Base-by-base conservation (phyloP, 2,329 filamentous ascomycete genomes). In the Orbilia javanica region DNA sequence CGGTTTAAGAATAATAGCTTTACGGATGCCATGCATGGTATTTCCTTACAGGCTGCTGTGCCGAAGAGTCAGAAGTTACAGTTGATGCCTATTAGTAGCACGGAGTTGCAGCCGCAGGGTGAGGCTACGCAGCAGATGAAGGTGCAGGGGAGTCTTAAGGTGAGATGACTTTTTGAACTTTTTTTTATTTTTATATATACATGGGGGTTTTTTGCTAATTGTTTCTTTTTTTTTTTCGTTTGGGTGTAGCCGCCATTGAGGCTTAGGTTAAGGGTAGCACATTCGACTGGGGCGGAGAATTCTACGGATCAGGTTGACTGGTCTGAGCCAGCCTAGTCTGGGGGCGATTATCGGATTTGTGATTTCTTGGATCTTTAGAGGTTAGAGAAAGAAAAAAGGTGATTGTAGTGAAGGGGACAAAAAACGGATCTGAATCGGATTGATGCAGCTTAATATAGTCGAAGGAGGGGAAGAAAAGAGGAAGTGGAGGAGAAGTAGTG, bases 1-100 rank as follows among this genome's bases (percentile, higher is more conserved):
- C 90, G 90, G 7, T 99, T 99, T 87, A 89, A 89, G 44, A 98
- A 98, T 84, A 88, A 86, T 0, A 91, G 90, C 13, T 87, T 87
- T 73, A 89, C 91, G 31, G 88, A 87, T 13, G 85, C 86, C 13
- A 87, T 98, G 60, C 90, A 90, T 15, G 89, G 88, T 53, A 92
- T 98, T 31, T 93, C 93, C 27, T 84, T 99, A 80, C 96, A 99
- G 84, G 96, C 95, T 50, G 96, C 96, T 0, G 96, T 99, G 67
- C 96, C 96, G 7, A 99, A 98, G 85, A 93, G 92, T 52, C 96
- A 99, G 85, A 97, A 96, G 84, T 85, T 99, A 82, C 94, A 97
- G 83, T 86, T 99, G 80, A 91, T 96, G 83, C 93, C 91, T 74
- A 97, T 99, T 80, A 97, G 93, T 80, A 93, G 89, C 80, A 86